Evolutionary conservation across 1,139 yeast species (phyloP).

Genomic region (Suhomyces anneliseae): DNA sequence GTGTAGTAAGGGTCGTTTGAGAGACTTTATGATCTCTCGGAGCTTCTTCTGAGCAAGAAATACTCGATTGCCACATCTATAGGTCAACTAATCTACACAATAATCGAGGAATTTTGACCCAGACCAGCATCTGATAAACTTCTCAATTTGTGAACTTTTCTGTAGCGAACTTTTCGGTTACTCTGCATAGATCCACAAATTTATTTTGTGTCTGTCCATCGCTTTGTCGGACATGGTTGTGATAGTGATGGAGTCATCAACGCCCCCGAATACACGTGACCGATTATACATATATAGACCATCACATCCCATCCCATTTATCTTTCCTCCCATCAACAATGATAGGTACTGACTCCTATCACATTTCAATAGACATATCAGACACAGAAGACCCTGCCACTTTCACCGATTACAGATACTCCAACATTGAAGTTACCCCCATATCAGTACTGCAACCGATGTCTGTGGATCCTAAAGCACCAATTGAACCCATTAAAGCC

Average conservation of each 20-base stretch:
- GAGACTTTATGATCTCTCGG: too few species aligned
- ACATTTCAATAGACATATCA: conserved; percentile 32
- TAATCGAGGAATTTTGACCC: too few species aligned
- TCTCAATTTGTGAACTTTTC: too few species aligned
- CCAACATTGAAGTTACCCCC: conserved; percentile 31
- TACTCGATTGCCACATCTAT: too few species aligned
- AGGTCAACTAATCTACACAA: too few species aligned
- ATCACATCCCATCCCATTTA: background rate
- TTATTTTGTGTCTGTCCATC: too few species aligned
- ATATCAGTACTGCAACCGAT: conserved; percentile 21
- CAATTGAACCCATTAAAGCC: conserved; percentile 59
- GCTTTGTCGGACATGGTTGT: too few species aligned
- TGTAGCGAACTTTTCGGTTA: too few species aligned
- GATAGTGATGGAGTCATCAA: background rate
- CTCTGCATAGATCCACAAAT: too few species aligned
- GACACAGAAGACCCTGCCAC: conserved; percentile 6
- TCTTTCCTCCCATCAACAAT: conserved; percentile 16
- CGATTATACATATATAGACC: background rate
- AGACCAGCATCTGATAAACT: too few species aligned
- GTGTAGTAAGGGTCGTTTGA: too few species aligned
- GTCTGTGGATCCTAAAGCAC: conserved; percentile 32
- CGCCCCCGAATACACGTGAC: background rate
- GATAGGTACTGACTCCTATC: conserved; percentile 49
- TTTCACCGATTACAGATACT: conserved; percentile 34
- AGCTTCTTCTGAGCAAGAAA: too few species aligned